Evolutionary conservation across 2,329 filamentous ascomycete species (phyloP).

Genomic region (Phialemonium atrogriseum): DNA sequence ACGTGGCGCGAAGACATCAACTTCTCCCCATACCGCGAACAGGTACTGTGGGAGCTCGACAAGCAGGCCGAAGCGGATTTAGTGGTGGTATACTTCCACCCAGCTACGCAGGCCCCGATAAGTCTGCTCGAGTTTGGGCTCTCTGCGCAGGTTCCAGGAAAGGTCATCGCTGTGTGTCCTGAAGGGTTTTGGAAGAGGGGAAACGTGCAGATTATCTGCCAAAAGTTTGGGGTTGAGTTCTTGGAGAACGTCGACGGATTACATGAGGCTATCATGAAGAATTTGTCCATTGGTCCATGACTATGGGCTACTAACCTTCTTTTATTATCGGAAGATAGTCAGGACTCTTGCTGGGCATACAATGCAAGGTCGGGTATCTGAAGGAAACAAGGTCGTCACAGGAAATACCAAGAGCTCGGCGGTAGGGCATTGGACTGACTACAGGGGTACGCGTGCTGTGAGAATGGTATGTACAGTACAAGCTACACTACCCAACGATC

Average conservation of each 20-base stretch:
- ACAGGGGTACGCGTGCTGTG: too few species aligned
- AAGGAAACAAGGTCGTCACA: too few species aligned
- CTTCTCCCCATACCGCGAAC: slow-evolving; percentile 37
- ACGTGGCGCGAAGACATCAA: slow-evolving; percentile 41
- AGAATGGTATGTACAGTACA: too few species aligned
- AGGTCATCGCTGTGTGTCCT: slow-evolving; percentile 44
- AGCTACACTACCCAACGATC: too few species aligned
- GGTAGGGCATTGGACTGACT: too few species aligned
- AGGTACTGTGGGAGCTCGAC: slow-evolving; percentile 54
- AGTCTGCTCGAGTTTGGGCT: slow-evolving; percentile 55
- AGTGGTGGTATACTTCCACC: slow-evolving; percentile 49
- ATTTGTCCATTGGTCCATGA: too few species aligned
- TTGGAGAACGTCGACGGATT: slow-evolving; percentile 26
- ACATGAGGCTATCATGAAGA: neutral
- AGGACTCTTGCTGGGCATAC: too few species aligned
- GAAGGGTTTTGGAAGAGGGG: slow-evolving; percentile 48
- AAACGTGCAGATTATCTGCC: slow-evolving; percentile 51
- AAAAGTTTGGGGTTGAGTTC: slow-evolving; percentile 34
- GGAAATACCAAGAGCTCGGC: too few species aligned
- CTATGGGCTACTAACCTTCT: too few species aligned
- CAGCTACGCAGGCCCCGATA: slow-evolving; percentile 43
- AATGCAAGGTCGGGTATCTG: too few species aligned
- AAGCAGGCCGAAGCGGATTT: slow-evolving; percentile 44
- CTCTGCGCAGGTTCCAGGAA: slow-evolving; percentile 30
- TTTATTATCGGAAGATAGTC: too few species aligned